Evolutionary conservation across 2,329 filamentous ascomycete genomes (phyloP), one percentile per base, ranked within the genome.

Genomic region (Corinectria fuckeliana): DNA sequence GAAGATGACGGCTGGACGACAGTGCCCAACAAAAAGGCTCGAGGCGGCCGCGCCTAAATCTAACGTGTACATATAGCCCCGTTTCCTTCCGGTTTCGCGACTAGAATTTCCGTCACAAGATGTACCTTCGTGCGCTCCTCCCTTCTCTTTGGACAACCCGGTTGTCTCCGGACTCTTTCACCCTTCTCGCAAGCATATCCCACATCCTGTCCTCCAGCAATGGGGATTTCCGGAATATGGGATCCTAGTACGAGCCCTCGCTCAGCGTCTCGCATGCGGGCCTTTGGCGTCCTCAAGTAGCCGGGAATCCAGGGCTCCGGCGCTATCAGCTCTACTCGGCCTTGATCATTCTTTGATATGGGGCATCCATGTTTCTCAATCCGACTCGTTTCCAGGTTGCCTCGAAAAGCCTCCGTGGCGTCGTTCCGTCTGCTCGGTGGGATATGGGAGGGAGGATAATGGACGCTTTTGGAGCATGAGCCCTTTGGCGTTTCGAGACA

Each of bases 1-100:
- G 85, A 86, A 34, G 86, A 71, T 3, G 69, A 89, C 71, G 87
- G 87, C 65, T 89, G 87, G 87, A 87, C 85, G 63, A 89, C 84
- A 23, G 87, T 76, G 59, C 68, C 74, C 28, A 74, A 76, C 30
- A 74, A 76, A 66, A 77, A 77, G 71, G 74, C 74, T 51, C 75
- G 75, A 50, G 69, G 68, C 66, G 75, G 75, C 63, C 74, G 76
- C 50, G 68, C 63, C 48, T 68, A 56, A 65, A 67, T 69, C 53
- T 69, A 71, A 67, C 71, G 70, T 75, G 72, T 75, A 74, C 67
- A 75, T 70, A 74, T 74, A 69, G 67, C 65, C 67, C 65, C 70
- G 65, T 72, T 74, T 72, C 71, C 72, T 69, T 71, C 62, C 61
- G 60, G 65, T 73, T 71, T 72, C 57, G 74, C 71, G 73, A 74